A percentile compares a stretch with the other conserved stretches of the same genome.
Conservation (phyloP, 306 rosid species). For the Cajanus cajan region DNA sequence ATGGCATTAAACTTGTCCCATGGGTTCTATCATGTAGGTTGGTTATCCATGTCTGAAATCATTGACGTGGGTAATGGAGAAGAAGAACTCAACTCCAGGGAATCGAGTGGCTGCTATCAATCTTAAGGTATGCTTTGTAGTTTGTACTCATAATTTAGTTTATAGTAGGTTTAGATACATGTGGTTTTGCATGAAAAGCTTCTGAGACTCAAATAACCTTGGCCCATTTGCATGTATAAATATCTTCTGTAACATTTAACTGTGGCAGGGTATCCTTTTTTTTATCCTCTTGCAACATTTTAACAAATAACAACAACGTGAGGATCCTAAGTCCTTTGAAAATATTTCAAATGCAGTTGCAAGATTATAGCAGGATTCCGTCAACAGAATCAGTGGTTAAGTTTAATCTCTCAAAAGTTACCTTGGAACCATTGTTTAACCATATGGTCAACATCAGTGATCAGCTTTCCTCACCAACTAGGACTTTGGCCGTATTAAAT, state of each 20-base stretch:
- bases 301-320: constrained; percentile 3
- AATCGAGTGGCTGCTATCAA: constrained; percentile 87
- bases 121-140: constrained; percentile 63
- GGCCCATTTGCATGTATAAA: constrained; percentile 3
- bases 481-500: constrained; percentile 92
- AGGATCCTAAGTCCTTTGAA: constrained; percentile 12
- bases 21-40: constrained; percentile 46
- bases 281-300: constrained; percentile 13
- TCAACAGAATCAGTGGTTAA: constrained; percentile 86
- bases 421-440: constrained; percentile 88
- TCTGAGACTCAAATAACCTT: constrained; percentile 2
- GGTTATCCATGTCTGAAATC: constrained; percentile 89
- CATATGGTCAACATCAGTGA: constrained; percentile 88
- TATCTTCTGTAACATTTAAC: neutral
- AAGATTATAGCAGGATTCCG: constrained; percentile 69
- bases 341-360: constrained; percentile 60
- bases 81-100: constrained; percentile 77
- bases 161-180: constrained; percentile 14
- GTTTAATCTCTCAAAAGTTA: constrained; percentile 79
- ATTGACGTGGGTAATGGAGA: constrained; percentile 99
- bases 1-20: constrained; percentile 26
- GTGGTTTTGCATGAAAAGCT: constrained; percentile 19
- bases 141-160: constrained; percentile 23
- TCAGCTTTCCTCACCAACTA: constrained; percentile 88
- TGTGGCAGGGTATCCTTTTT: neutral